Evolutionary conservation across 176 grass and related monocot species (phyloP).

Genomic region (Sorghum bicolor): Sorghum_bicolor_NCBIv3 NC_012879.2:60986501-60987000

Average conservation of each 20-base stretch:
- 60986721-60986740: conserved; percentile 46
- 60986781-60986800: conserved; percentile 69
- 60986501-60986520: conserved; percentile 44
- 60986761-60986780: conserved; percentile 71
- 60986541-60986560: conserved; percentile 50
- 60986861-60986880: conserved; percentile 55
- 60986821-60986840: conserved; percentile 54
- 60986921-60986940: conserved; percentile 67
- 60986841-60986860: conserved; percentile 42
- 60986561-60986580: conserved; percentile 58
- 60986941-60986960: conserved; percentile 66
- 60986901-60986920: conserved; percentile 47
- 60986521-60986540: conserved; percentile 61
- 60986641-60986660: conserved; percentile 63
- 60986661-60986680: conserved; percentile 55
- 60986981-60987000: conserved; percentile 47
- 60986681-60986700: conserved; percentile 35
- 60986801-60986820: conserved; percentile 74
- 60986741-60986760: conserved; percentile 65
- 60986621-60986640: conserved; percentile 69
- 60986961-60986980: conserved; percentile 60
- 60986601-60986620: conserved; percentile 48
- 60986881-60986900: conserved; percentile 52
- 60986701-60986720: conserved; percentile 77
- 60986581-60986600: conserved; percentile 54